Conservation (phyloP, 768 basidiomycete species). For the Agrocybe chaxingu region DNA sequence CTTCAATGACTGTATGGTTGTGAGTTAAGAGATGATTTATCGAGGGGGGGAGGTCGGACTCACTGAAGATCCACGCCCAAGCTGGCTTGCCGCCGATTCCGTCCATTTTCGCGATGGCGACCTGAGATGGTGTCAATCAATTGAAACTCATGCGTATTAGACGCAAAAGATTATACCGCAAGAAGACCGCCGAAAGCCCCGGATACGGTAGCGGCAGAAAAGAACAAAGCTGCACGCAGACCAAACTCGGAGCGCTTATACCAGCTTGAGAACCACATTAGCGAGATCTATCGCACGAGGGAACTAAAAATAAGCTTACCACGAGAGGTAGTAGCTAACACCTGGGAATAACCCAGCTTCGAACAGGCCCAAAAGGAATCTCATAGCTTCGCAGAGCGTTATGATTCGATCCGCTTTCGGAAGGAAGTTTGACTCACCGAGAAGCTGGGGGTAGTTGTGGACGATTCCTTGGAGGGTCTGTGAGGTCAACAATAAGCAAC, state of each 20-base stretch:
- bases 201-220: constrained; percentile 74
- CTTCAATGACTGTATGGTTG: constrained; percentile 48
- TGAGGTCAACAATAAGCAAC: neutral
- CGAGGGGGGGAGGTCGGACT: constrained; percentile 6
- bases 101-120: constrained; percentile 69
- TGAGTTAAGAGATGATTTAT: too few species aligned
- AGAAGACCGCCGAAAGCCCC: constrained; percentile 82
- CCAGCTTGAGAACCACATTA: constrained; percentile 28
- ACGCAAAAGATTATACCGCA: constrained; percentile 39
- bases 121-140: constrained; percentile 23
- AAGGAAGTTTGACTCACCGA: constrained; percentile 40
- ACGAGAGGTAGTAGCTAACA: constrained; percentile 71
- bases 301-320: constrained; percentile 38
- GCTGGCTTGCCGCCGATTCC: constrained; percentile 66
- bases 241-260: constrained; percentile 76
- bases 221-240: constrained; percentile 63
- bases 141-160: neutral
- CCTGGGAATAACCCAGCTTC: constrained; percentile 69
- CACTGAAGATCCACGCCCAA: constrained; percentile 72
- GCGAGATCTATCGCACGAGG: neutral
- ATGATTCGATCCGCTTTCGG: neutral
- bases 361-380: constrained; percentile 70
- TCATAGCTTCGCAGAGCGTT: constrained; percentile 43
- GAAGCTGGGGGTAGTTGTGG: constrained; percentile 63
- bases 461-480: constrained; percentile 74